Base-by-base conservation (phyloP, 2,329 filamentous ascomycete species). In the Allantophomopsis cytisporea region DNA sequence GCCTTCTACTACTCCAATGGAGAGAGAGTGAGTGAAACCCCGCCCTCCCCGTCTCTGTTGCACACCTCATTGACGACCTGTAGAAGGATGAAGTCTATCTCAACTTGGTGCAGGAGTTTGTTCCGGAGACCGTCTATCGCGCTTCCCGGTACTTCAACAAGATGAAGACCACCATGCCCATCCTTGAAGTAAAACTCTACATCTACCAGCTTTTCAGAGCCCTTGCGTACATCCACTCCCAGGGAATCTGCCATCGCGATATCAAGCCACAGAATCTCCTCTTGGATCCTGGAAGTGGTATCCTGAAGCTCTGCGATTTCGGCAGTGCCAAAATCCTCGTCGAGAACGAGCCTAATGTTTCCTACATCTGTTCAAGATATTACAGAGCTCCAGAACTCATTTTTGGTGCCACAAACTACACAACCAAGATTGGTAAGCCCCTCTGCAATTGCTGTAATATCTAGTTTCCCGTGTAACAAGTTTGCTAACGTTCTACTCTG, bases 1-100 rank as follows among this genome's bases (percentile, higher is more conserved):
- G 91, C 91, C 39, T 98, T 98, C 67, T 98, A 95, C 68, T 98
- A 96, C 67, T 95, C 89, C 52, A 98, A 96, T 59, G 91, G 91
- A 58, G 91, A 98, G 63, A 80, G 91, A 63, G 91, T 98, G 77
- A 53, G 73, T 67, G 11, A 15, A 33, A 4, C 23, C 23, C 23
- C 8, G 5, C 23, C 10, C 3, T 46, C 39, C 45, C 42, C 39
- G 38, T 35, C 11, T 30, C 38, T 28, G 34, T 61, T 68, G 16
- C 13, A 23, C 33, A 35, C 15, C 17, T 32, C 28, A 15, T 35
- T 17, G 20, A 39, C 18, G 30, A n/a, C 42, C 18, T 42, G 36
- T 51, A 91, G 83, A 89, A 95, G 69, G 91, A 98, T 62, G 91
- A 98, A 66, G 91, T 98, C 31, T 98, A 96, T 62, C 80, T 98